A percentile compares a stretch with the other conserved stretches of the same genome.
Evolutionary conservation across 371 early-diverging fungal genomes (phyloP).

Genomic region (Circinella minor): DNA sequence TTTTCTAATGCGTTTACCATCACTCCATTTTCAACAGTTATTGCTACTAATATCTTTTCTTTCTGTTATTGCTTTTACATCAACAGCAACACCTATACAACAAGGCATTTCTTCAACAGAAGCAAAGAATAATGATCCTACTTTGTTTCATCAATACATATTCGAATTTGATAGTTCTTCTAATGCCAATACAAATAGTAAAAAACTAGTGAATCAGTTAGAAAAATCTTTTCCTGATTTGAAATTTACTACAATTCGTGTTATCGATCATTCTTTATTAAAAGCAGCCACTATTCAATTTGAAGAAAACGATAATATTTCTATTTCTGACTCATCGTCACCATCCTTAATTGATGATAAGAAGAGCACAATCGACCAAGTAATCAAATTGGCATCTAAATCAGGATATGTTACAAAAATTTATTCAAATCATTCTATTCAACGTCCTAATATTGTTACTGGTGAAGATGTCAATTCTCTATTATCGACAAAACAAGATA

Average conservation of each 20-base stretch:
- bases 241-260: neutral
- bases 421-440: slow-evolving; percentile 29
- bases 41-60: too few relatives aligned
- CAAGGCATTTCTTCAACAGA: too few relatives aligned
- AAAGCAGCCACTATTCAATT: neutral
- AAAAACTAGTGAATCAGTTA: neutral
- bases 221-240: neutral
- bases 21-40: too few relatives aligned
- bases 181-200: neutral
- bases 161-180: neutral
- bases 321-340: neutral
- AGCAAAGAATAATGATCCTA: too few relatives aligned
- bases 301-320: neutral
- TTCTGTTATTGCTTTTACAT: too few relatives aligned
- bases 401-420: slow-evolving; percentile 24
- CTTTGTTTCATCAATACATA: neutral
- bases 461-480: too few relatives aligned
- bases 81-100: too few relatives aligned
- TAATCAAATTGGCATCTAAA: neutral
- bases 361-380: neutral
- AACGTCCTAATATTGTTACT: slow-evolving; percentile 27
- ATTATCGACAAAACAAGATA: too few relatives aligned
- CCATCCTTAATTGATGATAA: neutral
- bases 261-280: neutral
- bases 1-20: too few relatives aligned